Evolutionary conservation across 305 asterid species (phyloP), one percentile per base, ranked within the genome.

Genomic region (Solanum aculeatissimum): DNA sequence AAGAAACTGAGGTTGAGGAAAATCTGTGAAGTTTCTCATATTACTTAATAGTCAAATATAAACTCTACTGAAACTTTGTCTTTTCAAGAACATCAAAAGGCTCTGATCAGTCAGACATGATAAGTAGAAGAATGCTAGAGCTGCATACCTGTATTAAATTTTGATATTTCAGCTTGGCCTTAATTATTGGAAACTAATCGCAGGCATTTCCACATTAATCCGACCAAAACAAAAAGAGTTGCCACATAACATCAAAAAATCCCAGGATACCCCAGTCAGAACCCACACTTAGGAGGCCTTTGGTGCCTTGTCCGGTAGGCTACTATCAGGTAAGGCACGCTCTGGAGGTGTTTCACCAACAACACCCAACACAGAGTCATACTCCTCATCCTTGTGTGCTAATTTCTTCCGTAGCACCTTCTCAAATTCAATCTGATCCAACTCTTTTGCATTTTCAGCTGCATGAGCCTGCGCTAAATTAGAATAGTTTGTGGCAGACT

Each of bases 391-490:
- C 90, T 84, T 86, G 14, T 79, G 85, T 42, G 91, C 87, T 62
- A 90, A 87, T 90, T 96, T 95, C 95, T 93, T 95, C 45, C 85
- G 85, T 27, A 93, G 90, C 57, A 95, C 95, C 92, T 96, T 96
- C 86, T 95, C 95, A 84, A 96, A 92, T 88, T 96, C 98, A 9
- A 60, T 91, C 87, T 88, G 91, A 85, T 95, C 96, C 49, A 94
- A 90, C 74, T 87, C 91, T 88, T 95, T 94, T 11, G 96, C 97
- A 84, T 96, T 96, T 92, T 94, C 99, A 82, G 96, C 93, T 38
- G 97, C 98, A 85, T 96, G 99, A 83, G 79, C 95, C 84, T 90
- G 88, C 9, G 98, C 99, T 80, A 95, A 89, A 89, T 66, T 91
- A 80, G 98, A 83, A 83, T 96, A 96, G 87, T 95, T 95, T 75